Evolutionary conservation across 495 filamentous ascomycete species (phyloP).

Genomic region (Mytilinidion resinicola): DNA sequence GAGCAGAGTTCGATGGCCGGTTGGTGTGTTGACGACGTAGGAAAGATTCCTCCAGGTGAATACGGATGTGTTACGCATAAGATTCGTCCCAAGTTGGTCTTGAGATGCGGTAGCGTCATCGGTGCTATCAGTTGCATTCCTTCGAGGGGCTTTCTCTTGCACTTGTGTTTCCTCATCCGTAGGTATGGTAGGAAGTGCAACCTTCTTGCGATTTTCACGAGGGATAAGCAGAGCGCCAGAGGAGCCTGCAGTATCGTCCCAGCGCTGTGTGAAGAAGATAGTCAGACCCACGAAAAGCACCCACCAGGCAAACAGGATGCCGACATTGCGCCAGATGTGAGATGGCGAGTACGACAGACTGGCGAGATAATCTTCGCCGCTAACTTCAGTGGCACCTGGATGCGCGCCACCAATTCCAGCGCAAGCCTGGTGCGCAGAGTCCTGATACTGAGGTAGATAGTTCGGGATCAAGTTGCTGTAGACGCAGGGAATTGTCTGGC

Average conservation of each 20-base stretch:
- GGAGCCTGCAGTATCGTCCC: constrained; percentile 3
- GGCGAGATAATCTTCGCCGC: constrained; percentile 22
- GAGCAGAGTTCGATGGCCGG: constrained; percentile 18
- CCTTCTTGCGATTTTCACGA: constrained; percentile 9
- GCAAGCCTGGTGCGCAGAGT: constrained; percentile 14
- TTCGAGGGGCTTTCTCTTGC: no score
- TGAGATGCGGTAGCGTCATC: background rate
- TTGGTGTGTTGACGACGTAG: constrained; percentile 7
- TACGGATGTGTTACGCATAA: constrained; percentile 7
- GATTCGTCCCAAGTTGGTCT: constrained; percentile 4
- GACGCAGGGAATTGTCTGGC: constrained; percentile 17
- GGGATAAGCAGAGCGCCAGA: constrained; percentile 8
- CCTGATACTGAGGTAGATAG: constrained; percentile 6
- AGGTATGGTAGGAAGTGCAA: background rate
- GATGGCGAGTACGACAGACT: constrained; percentile 12
- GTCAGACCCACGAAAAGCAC: constrained; percentile 18
- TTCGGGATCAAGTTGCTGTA: constrained; percentile 9
- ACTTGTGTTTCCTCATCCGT: background rate
- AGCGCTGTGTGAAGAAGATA: constrained; percentile 22
- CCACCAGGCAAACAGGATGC: constrained; percentile 26
- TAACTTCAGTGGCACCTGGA: constrained; percentile 12
- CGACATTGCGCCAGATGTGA: constrained; percentile 28
- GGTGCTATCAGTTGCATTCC: background rate
- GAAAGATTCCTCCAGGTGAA: constrained; percentile 17
- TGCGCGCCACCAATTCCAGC: constrained; percentile 11